phyloP scores from a whole-genome alignment of 78 protist genomes.

The Monocercomonoides exilis region DNA sequence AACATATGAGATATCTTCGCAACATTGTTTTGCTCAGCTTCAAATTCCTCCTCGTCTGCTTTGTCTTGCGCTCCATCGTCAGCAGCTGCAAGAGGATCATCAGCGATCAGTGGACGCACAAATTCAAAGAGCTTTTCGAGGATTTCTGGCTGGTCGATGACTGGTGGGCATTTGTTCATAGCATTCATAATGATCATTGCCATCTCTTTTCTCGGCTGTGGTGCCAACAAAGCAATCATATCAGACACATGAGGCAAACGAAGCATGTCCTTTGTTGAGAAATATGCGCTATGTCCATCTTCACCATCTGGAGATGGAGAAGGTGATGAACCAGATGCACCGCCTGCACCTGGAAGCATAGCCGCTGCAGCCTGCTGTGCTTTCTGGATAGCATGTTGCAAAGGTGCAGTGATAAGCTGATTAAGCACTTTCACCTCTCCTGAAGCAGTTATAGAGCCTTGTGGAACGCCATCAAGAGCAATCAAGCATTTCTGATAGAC shows the following conservation, averaged over 20 bases:
- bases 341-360: no score
- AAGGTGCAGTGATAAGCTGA: not conserved
- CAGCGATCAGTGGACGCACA: slow-evolving; percentile 45
- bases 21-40: slow-evolving; percentile 66
- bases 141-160: not conserved
- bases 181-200: not conserved
- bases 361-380: not conserved
- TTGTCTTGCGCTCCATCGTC: slow-evolving; percentile 34
- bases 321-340: not conserved
- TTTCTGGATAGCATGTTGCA: not conserved
- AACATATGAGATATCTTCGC: slow-evolving; percentile 58
- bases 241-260: slow-evolving; percentile 21
- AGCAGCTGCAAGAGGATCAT: slow-evolving; percentile 41
- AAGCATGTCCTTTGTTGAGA: not conserved
- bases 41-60: slow-evolving; percentile 59
- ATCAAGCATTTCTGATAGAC: not conserved
- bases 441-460: not conserved
- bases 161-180: not conserved
- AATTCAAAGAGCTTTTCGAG: slow-evolving; percentile 28
- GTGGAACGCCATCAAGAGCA: not conserved
- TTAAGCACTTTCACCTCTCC: not conserved
- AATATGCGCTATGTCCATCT: no score
- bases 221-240: slow-evolving; percentile 42
- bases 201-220: not conserved
- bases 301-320: no score